Evolutionary conservation across 768 basidiomycete genomes (phyloP).

Genomic region (Trametes punicea): DNA sequence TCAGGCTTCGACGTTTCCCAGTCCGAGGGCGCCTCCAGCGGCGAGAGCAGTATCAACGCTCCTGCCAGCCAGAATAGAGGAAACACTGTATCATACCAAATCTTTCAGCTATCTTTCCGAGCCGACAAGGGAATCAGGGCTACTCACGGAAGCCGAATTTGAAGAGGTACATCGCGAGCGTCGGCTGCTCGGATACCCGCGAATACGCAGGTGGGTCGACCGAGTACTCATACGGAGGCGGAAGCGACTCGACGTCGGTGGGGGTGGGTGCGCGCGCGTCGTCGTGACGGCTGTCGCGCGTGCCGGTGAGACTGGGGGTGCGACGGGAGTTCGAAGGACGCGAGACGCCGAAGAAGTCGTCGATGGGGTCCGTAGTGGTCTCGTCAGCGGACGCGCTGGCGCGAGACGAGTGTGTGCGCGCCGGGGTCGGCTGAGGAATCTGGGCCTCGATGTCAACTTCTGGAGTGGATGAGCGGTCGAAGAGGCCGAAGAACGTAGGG

Average conservation of each 20-base stretch:
- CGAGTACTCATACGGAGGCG: slow-evolving; percentile 32
- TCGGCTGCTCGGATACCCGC: slow-evolving; percentile 35
- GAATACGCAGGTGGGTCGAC: slow-evolving; percentile 35
- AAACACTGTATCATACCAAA: slow-evolving; percentile 35
- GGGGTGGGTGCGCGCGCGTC: slow-evolving; percentile 4
- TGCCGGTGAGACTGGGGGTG: slow-evolving; percentile 19
- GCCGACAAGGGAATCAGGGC: neutral
- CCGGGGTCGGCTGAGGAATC: neutral
- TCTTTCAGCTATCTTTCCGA: neutral
- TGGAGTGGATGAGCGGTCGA: neutral
- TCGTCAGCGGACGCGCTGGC: neutral
- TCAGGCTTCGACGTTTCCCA: slow-evolving; percentile 38
- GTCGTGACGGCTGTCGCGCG: slow-evolving; percentile 34
- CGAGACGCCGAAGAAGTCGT: slow-evolving; percentile 32
- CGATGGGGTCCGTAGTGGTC: slow-evolving; percentile 16
- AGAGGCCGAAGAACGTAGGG: slow-evolving; percentile 11
- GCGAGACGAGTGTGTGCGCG: neutral
- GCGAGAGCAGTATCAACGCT: slow-evolving; percentile 37
- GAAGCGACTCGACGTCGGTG: slow-evolving; percentile 20
- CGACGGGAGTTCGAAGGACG: slow-evolving; percentile 15
- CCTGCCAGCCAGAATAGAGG: slow-evolving; percentile 49
- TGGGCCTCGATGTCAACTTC: slow-evolving; percentile 11
- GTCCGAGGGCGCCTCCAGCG: slow-evolving; percentile 36
- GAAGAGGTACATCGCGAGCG: slow-evolving; percentile 47
- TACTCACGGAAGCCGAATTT: slow-evolving; percentile 48